Conservation (phyloP, 257 asterid species). For the Echites panduratus region DNA sequence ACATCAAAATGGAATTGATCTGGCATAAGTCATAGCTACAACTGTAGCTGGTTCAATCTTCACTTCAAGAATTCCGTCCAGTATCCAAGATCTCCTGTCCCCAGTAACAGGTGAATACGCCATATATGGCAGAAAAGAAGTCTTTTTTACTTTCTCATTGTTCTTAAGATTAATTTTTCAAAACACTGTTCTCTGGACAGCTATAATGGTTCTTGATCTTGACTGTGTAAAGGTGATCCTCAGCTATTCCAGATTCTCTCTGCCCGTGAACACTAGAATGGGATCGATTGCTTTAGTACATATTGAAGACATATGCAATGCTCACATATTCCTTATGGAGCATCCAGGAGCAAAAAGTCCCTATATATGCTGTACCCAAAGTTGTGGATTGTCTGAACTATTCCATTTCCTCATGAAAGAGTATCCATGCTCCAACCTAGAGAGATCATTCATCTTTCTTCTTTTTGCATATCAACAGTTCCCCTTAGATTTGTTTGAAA, state of each 20-base stretch:
- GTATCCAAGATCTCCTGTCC: slow-evolving; percentile 67
- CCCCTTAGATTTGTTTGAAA: neutral
- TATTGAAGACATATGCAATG: slow-evolving; percentile 64
- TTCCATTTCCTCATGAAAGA: slow-evolving; percentile 32
- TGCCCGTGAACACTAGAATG: slow-evolving; percentile 73
- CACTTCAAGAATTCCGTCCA: slow-evolving; percentile 62
- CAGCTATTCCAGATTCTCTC: slow-evolving; percentile 39
- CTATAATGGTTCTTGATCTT: no score
- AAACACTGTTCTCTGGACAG: neutral
- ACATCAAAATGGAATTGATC: slow-evolving; percentile 52
- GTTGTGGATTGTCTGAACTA: slow-evolving; percentile 46
- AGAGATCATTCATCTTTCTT: slow-evolving; percentile 34
- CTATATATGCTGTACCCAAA: slow-evolving; percentile 54
- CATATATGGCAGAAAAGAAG: neutral
- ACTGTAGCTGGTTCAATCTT: slow-evolving; percentile 82
- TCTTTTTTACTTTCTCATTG: neutral
- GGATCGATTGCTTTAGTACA: slow-evolving; percentile 80
- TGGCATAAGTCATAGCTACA: slow-evolving; percentile 61
- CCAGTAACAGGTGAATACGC: slow-evolving; percentile 56
- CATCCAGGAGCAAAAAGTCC: slow-evolving; percentile 49
- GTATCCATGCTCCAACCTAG: slow-evolving; percentile 29
- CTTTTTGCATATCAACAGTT: neutral
- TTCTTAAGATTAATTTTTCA: neutral
- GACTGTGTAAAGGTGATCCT: slow-evolving; percentile 42
- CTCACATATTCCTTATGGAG: slow-evolving; percentile 78